These are phyloP conservation scores for sweet orange (Citrus sinensis) DNA, from an alignment of 345 rosid genomes.

Conservation along the genomic window DNA sequence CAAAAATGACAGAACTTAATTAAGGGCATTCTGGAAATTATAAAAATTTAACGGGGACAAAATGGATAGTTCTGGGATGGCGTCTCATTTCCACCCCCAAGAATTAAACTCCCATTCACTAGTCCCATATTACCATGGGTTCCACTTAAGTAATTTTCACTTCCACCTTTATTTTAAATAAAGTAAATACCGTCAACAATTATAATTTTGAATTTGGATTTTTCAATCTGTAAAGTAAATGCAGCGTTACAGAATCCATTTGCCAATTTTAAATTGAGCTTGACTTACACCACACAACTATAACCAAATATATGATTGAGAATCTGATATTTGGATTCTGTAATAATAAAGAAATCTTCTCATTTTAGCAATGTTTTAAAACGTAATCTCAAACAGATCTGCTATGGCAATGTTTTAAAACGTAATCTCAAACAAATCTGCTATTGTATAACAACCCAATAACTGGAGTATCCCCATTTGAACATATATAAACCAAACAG, in stretches of 20 bases:
- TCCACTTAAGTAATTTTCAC: too few species aligned
- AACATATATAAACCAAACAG: not conserved
- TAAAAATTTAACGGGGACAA: too few species aligned
- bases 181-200: fast-evolving
- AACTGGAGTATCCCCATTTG: not conserved
- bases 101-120: fast-evolving
- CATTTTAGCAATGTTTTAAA: not conserved
- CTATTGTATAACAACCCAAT: not conserved
- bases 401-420: not conserved
- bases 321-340: not conserved
- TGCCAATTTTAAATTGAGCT: not conserved
- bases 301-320: not conserved
- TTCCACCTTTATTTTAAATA: fast-evolving
- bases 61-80: too few species aligned
- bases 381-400: not conserved
- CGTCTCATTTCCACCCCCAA: fast-evolving
- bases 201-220: fast-evolving
- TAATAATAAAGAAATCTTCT: not conserved
- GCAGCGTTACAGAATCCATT: not conserved
- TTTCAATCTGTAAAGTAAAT: fast-evolving
- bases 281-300: not conserved
- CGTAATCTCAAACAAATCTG: not conserved
- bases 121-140: too few species aligned
- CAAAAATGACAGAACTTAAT: too few species aligned
- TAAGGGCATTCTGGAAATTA: too few species aligned